Base-by-base conservation (phyloP, 1,139 yeast species). In the Debaryomyces fabryi region DNA sequence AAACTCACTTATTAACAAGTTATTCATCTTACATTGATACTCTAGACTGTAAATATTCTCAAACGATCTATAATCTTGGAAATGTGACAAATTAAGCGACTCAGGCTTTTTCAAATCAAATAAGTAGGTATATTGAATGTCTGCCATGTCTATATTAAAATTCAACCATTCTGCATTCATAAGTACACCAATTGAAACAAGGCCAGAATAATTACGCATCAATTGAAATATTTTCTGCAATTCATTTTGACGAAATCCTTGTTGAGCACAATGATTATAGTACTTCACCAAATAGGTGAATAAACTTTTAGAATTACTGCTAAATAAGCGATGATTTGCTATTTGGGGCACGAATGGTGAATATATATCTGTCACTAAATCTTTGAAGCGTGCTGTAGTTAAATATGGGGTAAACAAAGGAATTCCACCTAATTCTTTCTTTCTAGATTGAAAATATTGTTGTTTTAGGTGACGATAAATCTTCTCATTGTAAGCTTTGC, bases 351-450 rank as follows among this genome's bases (percentile, higher is more conserved):
- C 25, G 29, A 40, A 40, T 20, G 43, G 43, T 6, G 36, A 20
- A 21, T 40, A 40, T 12, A 40, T 9, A 13, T 40, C 43, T 16
- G 10, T 20, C 10, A 40, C 21, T 21, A 40, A 21, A 10, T 40
- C 36, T 9, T 30, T 30, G 15, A 40, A 40, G 10, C 36, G 30
- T 10, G 15, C 23, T n/a, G 21, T 32, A 6, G 36, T 12, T 13
- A 40, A 30, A 30, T 29, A 40, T 9, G 43, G 34, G 2, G 32
- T 30, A n/a, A 40, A 40, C 36, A 40, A 29, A 12, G 43, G 43
- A 18, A 20, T 15, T n/a, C 36, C 43, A 16, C n/a, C n/a, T 12
- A 40, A 7, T 12, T 40, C n/a, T 12, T n/a, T 12, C 18, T 21
- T 23, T 13, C 21, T 40, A n/a, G 20, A 15, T 30, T 30, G 43